phyloP scores from a whole-genome alignment of 1,284 basidiomycete species.

The Albatrellus sp. region DNA sequence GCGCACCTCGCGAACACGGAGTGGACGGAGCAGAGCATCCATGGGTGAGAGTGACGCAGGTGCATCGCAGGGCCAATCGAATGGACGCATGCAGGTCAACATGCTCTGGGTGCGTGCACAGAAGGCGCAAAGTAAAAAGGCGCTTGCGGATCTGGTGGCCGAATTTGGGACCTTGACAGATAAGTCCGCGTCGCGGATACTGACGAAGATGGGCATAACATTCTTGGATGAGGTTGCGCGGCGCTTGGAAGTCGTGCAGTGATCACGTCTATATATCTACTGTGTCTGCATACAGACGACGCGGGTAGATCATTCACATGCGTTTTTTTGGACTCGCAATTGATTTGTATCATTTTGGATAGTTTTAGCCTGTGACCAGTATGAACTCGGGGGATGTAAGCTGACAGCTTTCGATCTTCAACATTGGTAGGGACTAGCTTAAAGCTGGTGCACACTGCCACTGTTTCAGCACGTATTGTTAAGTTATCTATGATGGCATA shows the following conservation, averaged over 20 bases:
- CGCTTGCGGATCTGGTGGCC: conserved; percentile 46
- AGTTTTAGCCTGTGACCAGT: no score
- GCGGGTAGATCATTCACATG: no score
- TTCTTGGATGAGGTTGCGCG: conserved; percentile 51
- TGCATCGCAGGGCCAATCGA: conserved; percentile 12
- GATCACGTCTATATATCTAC: not conserved
- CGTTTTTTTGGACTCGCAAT: no score
- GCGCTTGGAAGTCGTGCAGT: conserved; percentile 26
- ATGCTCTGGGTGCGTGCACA: conserved; percentile 40
- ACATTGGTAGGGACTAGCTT: no score
- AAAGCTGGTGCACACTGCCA: no score
- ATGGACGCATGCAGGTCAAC: conserved; percentile 35
- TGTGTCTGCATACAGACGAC: no score
- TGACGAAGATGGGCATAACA: conserved; percentile 65
- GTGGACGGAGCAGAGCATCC: conserved; percentile 17
- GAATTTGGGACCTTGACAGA: conserved; percentile 59
- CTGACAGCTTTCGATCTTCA: no score
- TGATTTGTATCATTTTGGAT: no score
- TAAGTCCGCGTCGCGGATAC: conserved; percentile 46
- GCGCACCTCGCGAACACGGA: conserved; percentile 33
- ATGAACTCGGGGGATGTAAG: no score
- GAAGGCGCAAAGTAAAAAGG: conserved; percentile 34
- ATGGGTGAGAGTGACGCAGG: conserved; percentile 8
- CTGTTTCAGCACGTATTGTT: no score
- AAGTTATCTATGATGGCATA: no score